These are phyloP conservation scores for Beauveria brongniartii DNA, from an alignment of 2,329 filamentous ascomycete genomes.

Conservation along the genomic window DNA sequence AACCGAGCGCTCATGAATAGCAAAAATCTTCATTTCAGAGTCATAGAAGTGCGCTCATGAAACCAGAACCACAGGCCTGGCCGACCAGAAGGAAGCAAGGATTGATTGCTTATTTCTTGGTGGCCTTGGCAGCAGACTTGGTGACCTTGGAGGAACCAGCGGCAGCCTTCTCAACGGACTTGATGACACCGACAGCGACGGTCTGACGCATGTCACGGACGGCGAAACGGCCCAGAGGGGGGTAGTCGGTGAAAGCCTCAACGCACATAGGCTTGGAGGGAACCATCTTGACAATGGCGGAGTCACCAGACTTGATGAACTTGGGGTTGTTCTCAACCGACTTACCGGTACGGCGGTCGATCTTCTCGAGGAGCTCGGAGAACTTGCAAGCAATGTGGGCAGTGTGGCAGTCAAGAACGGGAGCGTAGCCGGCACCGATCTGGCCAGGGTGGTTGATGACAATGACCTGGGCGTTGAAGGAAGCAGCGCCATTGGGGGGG, in stretches of 20 bases:
- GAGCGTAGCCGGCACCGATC: constrained; percentile 97
- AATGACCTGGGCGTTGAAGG: constrained; percentile 99
- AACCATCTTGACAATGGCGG: constrained; percentile 99
- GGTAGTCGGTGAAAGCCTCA: constrained; percentile 99
- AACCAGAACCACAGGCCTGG: constrained; percentile 13
- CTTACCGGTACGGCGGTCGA: constrained; percentile 99
- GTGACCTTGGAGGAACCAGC: constrained; percentile 56
- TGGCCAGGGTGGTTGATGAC: constrained; percentile 99
- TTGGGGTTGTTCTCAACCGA: constrained; percentile 85
- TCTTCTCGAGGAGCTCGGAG: constrained; percentile 98
- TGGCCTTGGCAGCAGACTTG: constrained; percentile 65
- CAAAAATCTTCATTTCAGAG: constrained; percentile 31
- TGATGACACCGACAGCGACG: constrained; percentile 92
- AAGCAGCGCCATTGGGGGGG: constrained; percentile 78
- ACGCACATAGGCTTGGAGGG: constrained; percentile 99
- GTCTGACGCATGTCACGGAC: constrained; percentile 97
- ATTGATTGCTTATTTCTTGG: constrained; percentile 56
- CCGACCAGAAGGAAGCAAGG: constrained; percentile 17
- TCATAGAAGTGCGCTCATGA: constrained; percentile 38
- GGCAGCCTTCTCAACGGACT: constrained; percentile 64
- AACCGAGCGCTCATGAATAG: constrained; percentile 36
- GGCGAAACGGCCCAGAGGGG: constrained; percentile 98
- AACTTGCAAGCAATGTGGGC: constrained; percentile 99
- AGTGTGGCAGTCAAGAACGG: constrained; percentile 99
- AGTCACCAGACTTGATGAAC: constrained; percentile 99